Evolutionary conservation across 257 asterid genomes (phyloP).

Genomic region (Oldenlandia corymbosa): DNA sequence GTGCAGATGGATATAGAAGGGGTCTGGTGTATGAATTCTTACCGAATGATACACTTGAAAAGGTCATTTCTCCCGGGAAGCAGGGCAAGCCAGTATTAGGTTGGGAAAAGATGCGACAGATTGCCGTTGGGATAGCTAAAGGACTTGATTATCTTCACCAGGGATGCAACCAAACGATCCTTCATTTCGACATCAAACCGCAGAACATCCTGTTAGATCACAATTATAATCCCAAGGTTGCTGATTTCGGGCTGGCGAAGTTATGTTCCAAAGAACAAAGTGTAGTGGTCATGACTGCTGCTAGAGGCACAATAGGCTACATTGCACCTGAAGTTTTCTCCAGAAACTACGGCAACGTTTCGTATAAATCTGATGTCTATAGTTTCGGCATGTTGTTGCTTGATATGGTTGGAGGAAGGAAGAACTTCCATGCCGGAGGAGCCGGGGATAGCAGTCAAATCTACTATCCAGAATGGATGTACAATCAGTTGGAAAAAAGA

Average conservation of each 20-base stretch:
- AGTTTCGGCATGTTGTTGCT: slow-evolving; percentile 74
- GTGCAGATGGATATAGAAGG: slow-evolving; percentile 64
- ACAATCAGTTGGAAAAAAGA: slow-evolving; percentile 62
- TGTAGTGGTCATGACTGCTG: slow-evolving; percentile 59
- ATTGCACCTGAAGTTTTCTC: slow-evolving; percentile 79
- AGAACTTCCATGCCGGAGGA: slow-evolving; percentile 18
- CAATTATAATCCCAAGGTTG: slow-evolving; percentile 55
- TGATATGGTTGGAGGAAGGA: slow-evolving; percentile 63
- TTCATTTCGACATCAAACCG: slow-evolving; percentile 66
- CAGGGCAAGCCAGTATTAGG: slow-evolving; percentile 29
- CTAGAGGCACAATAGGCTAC: slow-evolving; percentile 73
- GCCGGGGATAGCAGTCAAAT: slow-evolving; percentile 33
- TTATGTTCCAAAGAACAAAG: slow-evolving; percentile 59
- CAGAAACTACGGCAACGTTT: slow-evolving; percentile 64
- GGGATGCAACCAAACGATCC: slow-evolving; percentile 68
- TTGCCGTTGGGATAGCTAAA: slow-evolving; percentile 54
- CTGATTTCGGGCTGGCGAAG: slow-evolving; percentile 73
- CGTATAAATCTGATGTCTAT: slow-evolving; percentile 62
- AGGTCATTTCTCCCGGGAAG: slow-evolving; percentile 38
- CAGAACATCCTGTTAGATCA: slow-evolving; percentile 64
- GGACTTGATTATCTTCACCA: slow-evolving; percentile 72
- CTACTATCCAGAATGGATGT: slow-evolving; percentile 77
- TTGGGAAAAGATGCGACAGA: slow-evolving; percentile 53
- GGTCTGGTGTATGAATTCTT: slow-evolving; percentile 64
- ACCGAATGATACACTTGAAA: slow-evolving; percentile 54